phyloP scores from a whole-genome alignment of 805 yeast genomes.

The Pichia pseudocactophila region DNA sequence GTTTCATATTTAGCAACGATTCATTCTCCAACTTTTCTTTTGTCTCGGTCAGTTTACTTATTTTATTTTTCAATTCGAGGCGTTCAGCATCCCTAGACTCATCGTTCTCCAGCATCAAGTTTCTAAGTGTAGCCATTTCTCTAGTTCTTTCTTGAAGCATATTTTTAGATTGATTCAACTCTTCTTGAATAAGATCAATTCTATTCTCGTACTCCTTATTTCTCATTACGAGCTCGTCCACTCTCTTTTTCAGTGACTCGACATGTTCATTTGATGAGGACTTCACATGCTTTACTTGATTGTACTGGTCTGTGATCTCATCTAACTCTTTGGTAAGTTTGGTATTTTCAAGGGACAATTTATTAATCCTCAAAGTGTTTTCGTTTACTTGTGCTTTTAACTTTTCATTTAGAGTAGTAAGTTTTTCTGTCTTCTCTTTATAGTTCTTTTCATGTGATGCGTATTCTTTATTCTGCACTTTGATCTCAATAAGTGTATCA shows the following conservation, averaged over 20 bases:
- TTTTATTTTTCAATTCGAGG: slow-evolving; percentile 46
- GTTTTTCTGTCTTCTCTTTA: slow-evolving; percentile 31
- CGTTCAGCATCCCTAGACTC: slow-evolving; percentile 41
- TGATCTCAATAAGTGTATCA: slow-evolving; percentile 31
- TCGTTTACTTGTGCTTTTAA: slow-evolving; percentile 26
- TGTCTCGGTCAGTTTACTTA: slow-evolving; percentile 49
- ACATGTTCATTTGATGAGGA: slow-evolving; percentile 29
- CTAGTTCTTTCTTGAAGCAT: slow-evolving; percentile 72
- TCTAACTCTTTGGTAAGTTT: slow-evolving; percentile 32
- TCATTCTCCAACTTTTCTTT: slow-evolving; percentile 52
- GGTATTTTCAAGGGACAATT: slow-evolving; percentile 36
- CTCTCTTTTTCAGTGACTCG: slow-evolving; percentile 50
- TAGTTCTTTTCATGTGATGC: slow-evolving; percentile 28
- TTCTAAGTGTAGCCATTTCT: slow-evolving; percentile 66
- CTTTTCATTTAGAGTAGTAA: slow-evolving; percentile 35
- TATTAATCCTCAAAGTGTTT: slow-evolving; percentile 31
- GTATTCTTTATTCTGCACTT: slow-evolving; percentile 34
- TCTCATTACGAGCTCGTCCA: slow-evolving; percentile 63
- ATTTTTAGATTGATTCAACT: slow-evolving; percentile 64
- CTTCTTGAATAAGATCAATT: slow-evolving; percentile 68
- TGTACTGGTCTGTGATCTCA: slow-evolving; percentile 31
- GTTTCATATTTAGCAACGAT: slow-evolving; percentile 37
- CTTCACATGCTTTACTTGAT: slow-evolving; percentile 27
- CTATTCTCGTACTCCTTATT: slow-evolving; percentile 54
- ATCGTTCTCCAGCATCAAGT: slow-evolving; percentile 61